Conservation (phyloP, 140 eudicot species). For the Ambrosia hybrid region DNA sequence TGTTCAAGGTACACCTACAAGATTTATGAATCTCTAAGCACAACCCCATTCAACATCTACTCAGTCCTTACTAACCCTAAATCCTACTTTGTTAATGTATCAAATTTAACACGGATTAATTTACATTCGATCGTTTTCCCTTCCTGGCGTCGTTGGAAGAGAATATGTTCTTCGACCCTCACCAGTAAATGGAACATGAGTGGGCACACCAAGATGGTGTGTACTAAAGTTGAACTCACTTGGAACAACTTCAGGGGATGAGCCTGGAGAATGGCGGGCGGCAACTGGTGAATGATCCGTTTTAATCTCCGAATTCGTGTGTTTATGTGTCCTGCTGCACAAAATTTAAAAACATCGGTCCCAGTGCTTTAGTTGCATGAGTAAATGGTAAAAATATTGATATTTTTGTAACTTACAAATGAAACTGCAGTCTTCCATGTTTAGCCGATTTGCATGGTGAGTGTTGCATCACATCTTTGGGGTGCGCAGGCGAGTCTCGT, state of each 20-base stretch:
- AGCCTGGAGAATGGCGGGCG: constrained; percentile 50
- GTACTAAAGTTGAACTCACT: constrained; percentile 38
- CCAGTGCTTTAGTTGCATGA: neutral
- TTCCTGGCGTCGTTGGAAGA: constrained; percentile 34
- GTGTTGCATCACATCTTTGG: constrained; percentile 30
- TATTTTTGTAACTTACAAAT: constrained; percentile 29
- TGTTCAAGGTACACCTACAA: constrained; percentile 8
- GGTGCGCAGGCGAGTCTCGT: neutral
- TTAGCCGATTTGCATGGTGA: constrained; percentile 32
- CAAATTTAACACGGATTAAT: neutral
- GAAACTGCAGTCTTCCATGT: constrained; percentile 40
- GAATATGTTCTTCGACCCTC: constrained; percentile 35
- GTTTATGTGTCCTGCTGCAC: constrained; percentile 44
- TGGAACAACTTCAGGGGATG: constrained; percentile 48
- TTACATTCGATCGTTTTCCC: constrained; percentile 26
- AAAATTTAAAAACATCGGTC: neutral
- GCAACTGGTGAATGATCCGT: constrained; percentile 11
- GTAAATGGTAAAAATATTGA: neutral
- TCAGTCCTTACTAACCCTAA: constrained; percentile 23
- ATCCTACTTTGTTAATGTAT: constrained; percentile 17
- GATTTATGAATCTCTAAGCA: constrained; percentile 5
- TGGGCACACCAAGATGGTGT: constrained; percentile 19
- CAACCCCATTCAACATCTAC: neutral
- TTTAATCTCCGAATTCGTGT: constrained; percentile 34
- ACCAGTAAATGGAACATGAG: constrained; percentile 27